Evolutionary conservation across 2,329 filamentous ascomycete genomes (phyloP).

Genomic region (Akanthomyces uredinophilus): DNA sequence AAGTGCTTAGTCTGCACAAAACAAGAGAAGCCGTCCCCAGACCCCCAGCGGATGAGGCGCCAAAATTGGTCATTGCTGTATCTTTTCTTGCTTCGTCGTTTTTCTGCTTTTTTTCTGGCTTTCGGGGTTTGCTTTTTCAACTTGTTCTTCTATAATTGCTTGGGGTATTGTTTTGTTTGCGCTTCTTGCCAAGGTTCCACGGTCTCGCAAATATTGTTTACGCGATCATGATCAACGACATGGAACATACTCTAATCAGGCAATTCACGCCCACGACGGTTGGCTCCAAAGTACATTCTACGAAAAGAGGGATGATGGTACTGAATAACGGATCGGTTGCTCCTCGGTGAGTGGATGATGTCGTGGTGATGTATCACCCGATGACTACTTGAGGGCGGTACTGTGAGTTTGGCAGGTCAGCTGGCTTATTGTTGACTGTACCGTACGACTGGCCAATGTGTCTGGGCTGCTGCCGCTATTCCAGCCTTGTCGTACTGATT

Average conservation of each 20-base stretch:
- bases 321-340: background rate
- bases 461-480: background rate
- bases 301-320: background rate
- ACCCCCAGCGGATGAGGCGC: background rate
- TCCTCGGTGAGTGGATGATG: background rate
- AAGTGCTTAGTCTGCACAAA: slow-evolving; percentile 35
- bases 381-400: background rate
- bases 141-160: background rate
- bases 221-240: slow-evolving; percentile 9
- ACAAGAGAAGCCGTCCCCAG: background rate
- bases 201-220: slow-evolving; percentile 8
- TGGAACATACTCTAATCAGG: slow-evolving; percentile 9
- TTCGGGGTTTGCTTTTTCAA: background rate
- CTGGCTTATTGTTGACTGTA: background rate
- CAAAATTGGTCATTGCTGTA: background rate
- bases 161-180: slow-evolving; percentile 8
- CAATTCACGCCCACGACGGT: slow-evolving; percentile 2
- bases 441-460: background rate
- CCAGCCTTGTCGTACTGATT: background rate
- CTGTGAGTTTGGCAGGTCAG: background rate
- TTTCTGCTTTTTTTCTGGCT: background rate
- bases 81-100: background rate
- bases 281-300: background rate
- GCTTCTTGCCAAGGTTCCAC: background rate
- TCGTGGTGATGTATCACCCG: background rate